Conservation (phyloP, 2,329 filamentous ascomycete species). For the Aspergillus terreus region DNA sequence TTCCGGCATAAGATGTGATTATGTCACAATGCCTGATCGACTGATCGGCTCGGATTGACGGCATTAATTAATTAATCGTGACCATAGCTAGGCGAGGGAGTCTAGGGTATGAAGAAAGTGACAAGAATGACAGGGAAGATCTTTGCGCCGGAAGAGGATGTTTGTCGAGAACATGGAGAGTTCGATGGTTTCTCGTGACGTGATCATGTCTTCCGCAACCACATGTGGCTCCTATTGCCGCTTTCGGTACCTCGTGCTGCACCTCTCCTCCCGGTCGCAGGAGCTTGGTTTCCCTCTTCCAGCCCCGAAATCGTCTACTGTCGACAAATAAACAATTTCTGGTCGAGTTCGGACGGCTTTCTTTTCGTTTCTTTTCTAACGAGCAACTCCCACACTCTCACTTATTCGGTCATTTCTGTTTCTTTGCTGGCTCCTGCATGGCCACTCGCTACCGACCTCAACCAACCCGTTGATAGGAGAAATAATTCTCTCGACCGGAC, state of each 20-base stretch:
- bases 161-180: background rate
- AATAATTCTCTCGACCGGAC: background rate
- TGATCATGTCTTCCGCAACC: conserved; percentile 7
- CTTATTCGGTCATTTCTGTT: background rate
- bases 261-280: conserved; percentile 12
- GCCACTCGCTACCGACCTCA: background rate
- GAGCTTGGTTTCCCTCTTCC: conserved; percentile 1
- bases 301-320: conserved; percentile 1
- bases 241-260: conserved; percentile 15
- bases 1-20: too few species aligned
- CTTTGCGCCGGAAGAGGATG: background rate
- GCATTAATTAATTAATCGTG: too few species aligned
- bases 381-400: background rate
- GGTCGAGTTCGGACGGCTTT: background rate
- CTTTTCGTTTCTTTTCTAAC: background rate
- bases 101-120: background rate
- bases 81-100: too few species aligned
- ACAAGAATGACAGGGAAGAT: background rate
- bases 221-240: conserved; percentile 12
- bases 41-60: too few species aligned
- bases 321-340: conserved; percentile 5
- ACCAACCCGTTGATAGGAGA: background rate
- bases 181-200: background rate
- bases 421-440: too few species aligned
- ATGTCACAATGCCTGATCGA: too few species aligned